phyloP scores from a whole-genome alignment of 495 filamentous ascomycete genomes.

The Beverwykella pulmonaria region DNA sequence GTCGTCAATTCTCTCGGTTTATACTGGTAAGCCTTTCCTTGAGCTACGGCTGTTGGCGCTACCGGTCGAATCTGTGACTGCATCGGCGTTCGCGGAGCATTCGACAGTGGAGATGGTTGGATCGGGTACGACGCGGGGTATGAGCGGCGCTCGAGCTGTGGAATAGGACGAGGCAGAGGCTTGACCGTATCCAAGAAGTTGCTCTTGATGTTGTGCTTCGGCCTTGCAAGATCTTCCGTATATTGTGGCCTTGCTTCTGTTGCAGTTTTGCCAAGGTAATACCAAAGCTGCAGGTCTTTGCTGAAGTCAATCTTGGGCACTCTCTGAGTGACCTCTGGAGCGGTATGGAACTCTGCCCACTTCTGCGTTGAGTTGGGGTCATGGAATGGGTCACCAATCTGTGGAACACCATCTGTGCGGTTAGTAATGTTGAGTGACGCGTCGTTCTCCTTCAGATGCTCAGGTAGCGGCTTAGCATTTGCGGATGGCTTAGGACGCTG shows the following conservation, averaged over 20 bases:
- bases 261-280: slow-evolving; percentile 82
- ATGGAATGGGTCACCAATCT: slow-evolving; percentile 61
- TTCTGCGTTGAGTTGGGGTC: slow-evolving; percentile 60
- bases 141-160: slow-evolving; percentile 36
- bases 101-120: slow-evolving; percentile 24
- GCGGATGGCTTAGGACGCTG: slow-evolving; percentile 65
- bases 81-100: slow-evolving; percentile 16
- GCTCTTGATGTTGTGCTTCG: slow-evolving; percentile 58
- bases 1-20: slow-evolving; percentile 40
- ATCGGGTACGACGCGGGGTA: slow-evolving; percentile 36
- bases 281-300: slow-evolving; percentile 78
- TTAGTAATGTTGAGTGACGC: slow-evolving; percentile 41
- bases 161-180: slow-evolving; percentile 45
- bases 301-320: slow-evolving; percentile 66
- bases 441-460: slow-evolving; percentile 52
- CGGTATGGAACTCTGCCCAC: slow-evolving; percentile 81
- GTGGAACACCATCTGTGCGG: slow-evolving; percentile 56
- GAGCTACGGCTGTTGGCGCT: not conserved
- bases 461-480: slow-evolving; percentile 62
- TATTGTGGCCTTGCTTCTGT: slow-evolving; percentile 93
- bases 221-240: slow-evolving; percentile 73
- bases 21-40: slow-evolving; percentile 43
- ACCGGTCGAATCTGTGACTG: slow-evolving; percentile 20
- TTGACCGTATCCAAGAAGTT: slow-evolving; percentile 67
- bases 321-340: slow-evolving; percentile 52